Evolutionary conservation across 1,284 basidiomycete species (phyloP).

Genomic region (Phellopilus nigrolimitatus): DNA sequence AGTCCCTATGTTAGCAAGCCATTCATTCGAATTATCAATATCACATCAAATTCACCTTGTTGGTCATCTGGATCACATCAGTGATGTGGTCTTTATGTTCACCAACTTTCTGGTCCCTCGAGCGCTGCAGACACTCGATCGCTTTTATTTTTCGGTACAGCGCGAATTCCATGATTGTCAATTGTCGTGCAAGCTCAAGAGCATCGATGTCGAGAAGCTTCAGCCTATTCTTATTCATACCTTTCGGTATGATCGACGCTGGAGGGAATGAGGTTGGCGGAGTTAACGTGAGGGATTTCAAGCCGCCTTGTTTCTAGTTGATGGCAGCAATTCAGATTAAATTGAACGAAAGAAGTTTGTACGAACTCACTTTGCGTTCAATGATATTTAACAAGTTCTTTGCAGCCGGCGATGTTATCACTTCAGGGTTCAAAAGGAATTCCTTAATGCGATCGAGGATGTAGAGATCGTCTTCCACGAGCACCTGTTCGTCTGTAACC

Average conservation of each 20-base stretch:
- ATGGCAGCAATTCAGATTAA: not conserved
- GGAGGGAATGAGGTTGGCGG: slow-evolving; percentile 45
- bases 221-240: slow-evolving; percentile 55
- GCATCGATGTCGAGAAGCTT: slow-evolving; percentile 88
- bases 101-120: slow-evolving; percentile 69
- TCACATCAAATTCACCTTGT: slow-evolving; percentile 51
- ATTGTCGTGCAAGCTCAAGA: slow-evolving; percentile 87
- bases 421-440: slow-evolving; percentile 69
- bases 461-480: slow-evolving; percentile 77
- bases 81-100: slow-evolving; percentile 77
- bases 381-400: slow-evolving; percentile 71
- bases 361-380: slow-evolving; percentile 66
- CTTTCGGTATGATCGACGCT: slow-evolving; percentile 68
- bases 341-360: not conserved
- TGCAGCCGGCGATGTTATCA: slow-evolving; percentile 57
- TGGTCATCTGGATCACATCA: slow-evolving; percentile 87
- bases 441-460: slow-evolving; percentile 76
- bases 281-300: slow-evolving; percentile 16
- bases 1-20: slow-evolving; percentile 5
- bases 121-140: slow-evolving; percentile 85
- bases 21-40: not conserved
- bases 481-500: slow-evolving; percentile 73
- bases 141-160: slow-evolving; percentile 88
- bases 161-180: slow-evolving; percentile 89
- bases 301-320: slow-evolving; percentile 17